Conservation (phyloP, 2,329 filamentous ascomycete species). For the Epichloe sp. region DNA sequence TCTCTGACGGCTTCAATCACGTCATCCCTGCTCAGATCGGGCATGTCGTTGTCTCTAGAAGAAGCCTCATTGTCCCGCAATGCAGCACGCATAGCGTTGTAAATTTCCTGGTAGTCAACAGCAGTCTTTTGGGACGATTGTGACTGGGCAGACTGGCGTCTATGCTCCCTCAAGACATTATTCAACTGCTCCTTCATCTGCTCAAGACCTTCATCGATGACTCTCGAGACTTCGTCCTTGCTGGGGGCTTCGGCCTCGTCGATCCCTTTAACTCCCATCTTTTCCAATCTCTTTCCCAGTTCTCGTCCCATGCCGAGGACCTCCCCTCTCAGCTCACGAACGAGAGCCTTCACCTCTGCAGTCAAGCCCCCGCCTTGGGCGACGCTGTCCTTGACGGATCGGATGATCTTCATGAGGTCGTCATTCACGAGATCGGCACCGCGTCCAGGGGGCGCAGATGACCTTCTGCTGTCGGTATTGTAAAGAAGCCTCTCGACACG, state of each 20-base stretch:
- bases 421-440: constrained; percentile 51
- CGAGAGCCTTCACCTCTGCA: constrained; percentile 80
- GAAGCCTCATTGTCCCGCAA: constrained; percentile 46
- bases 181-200: constrained; percentile 80
- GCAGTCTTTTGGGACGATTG: constrained; percentile 44
- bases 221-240: constrained; percentile 57
- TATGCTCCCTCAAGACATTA: constrained; percentile 61
- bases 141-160: constrained; percentile 53
- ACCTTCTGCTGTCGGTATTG: constrained; percentile 27
- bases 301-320: constrained; percentile 91
- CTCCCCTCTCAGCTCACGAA: constrained; percentile 80
- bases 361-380: constrained; percentile 79
- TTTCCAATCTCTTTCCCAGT: constrained; percentile 73
- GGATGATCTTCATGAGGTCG: constrained; percentile 70
- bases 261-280: constrained; percentile 36
- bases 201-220: constrained; percentile 67
- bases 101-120: constrained; percentile 73
- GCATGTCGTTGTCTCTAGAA: constrained; percentile 22
- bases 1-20: constrained; percentile 79
- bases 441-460: constrained; percentile 28
- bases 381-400: constrained; percentile 82
- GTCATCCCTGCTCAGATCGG: constrained; percentile 57
- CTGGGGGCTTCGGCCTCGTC: constrained; percentile 38
- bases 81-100: constrained; percentile 70
- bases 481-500: constrained; percentile 32